Evolutionary conservation across 2,329 filamentous ascomycete species (phyloP).

Genomic region (Thelonectria olida): DNA sequence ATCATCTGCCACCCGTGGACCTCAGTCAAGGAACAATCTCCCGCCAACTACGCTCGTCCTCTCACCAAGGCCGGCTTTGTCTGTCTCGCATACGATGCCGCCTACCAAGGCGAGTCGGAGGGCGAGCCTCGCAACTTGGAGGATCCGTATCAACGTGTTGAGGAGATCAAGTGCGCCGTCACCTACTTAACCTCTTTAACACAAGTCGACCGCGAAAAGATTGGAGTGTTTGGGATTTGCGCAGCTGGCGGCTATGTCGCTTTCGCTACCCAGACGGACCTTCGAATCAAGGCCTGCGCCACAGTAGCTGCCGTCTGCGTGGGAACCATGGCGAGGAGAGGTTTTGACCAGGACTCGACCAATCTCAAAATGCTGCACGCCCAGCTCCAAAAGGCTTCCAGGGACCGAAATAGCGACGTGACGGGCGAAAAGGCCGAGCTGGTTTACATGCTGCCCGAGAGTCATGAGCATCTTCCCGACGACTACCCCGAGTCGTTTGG

Average conservation of each 20-base stretch:
- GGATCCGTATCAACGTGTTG: constrained; percentile 51
- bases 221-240: constrained; percentile 48
- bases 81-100: constrained; percentile 47
- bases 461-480: constrained; percentile 2
- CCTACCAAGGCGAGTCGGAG: constrained; percentile 48
- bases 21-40: constrained; percentile 50
- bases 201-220: constrained; percentile 35
- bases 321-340: constrained; percentile 39
- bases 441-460: constrained; percentile 9
- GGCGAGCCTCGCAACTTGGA: constrained; percentile 49
- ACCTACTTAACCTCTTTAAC: constrained; percentile 42
- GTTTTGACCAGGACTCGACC: constrained; percentile 11
- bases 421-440: background rate
- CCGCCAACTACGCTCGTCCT: constrained; percentile 42
- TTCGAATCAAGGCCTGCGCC: constrained; percentile 50
- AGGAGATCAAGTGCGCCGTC: constrained; percentile 48
- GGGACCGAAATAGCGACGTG: constrained; percentile 9
- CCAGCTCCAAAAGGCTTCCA: constrained; percentile 13
- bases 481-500: constrained; percentile 17
- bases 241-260: constrained; percentile 48
- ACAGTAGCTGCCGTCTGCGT: constrained; percentile 42
- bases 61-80: constrained; percentile 45
- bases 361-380: constrained; percentile 1
- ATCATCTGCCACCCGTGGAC: constrained; percentile 44
- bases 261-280: constrained; percentile 44